These are phyloP conservation scores for Argentina anserina DNA, from an alignment of 306 rosid genomes.

Conservation along the genomic window DNA sequence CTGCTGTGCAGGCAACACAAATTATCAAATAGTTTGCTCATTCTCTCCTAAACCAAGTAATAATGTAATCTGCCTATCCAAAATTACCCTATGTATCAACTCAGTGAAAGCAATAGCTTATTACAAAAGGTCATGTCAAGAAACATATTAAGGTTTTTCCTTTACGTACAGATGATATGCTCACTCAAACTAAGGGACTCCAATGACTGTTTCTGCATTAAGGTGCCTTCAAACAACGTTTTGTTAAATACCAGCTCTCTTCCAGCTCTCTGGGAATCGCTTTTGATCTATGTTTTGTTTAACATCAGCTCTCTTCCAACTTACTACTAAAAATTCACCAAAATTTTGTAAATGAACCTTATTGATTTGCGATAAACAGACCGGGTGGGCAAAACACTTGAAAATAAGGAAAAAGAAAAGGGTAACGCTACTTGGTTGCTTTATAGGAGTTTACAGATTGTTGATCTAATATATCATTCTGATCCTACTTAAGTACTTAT, in stretches of 20 bases:
- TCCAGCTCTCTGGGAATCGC: neutral
- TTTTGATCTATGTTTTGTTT: constrained; percentile 11
- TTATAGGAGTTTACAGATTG: neutral
- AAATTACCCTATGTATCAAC: neutral
- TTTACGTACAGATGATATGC: neutral
- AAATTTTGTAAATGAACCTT: too few relatives aligned
- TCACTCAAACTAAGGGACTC: constrained; percentile 7
- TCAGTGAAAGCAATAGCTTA: neutral
- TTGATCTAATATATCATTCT: neutral
- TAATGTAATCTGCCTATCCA: neutral
- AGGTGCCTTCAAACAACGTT: constrained; percentile 15
- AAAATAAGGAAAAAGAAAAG: neutral
- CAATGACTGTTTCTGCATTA: constrained; percentile 17
- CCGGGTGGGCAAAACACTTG: neutral
- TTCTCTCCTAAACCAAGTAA: neutral
- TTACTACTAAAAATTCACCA: neutral
- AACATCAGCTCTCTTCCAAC: constrained; percentile 18
- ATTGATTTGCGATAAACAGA: neutral
- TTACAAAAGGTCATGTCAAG: neutral
- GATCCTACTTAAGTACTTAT: too few relatives aligned
- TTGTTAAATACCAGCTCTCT: too few relatives aligned
- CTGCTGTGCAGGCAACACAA: neutral
- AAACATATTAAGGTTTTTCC: neutral
- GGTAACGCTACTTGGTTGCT: neutral
- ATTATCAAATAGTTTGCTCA: neutral